A percentile compares a stretch with the other conserved stretches of the same genome.
Conservation (phyloP, 225 moss, liverwort and hornwort species). For the Marchantia paleacea region DNA sequence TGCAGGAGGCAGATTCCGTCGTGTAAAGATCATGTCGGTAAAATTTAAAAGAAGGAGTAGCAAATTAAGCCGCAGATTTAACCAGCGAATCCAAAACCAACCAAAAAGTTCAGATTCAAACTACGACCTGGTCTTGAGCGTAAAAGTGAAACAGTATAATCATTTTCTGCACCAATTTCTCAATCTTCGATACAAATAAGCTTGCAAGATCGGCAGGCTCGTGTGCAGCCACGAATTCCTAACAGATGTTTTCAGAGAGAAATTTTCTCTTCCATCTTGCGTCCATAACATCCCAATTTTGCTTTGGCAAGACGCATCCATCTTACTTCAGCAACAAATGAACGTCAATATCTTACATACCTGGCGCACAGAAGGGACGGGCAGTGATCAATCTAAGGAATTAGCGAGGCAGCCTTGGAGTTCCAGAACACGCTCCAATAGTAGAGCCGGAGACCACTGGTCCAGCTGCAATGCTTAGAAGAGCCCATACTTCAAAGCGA, state of each 20-base stretch:
- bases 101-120: background rate
- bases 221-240: background rate
- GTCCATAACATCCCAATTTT: background rate
- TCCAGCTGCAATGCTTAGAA: slow-evolving; percentile 9
- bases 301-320: background rate
- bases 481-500: background rate
- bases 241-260: background rate
- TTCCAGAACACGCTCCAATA: slow-evolving; percentile 11
- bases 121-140: background rate
- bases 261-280: background rate
- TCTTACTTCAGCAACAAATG: background rate
- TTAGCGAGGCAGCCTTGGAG: background rate
- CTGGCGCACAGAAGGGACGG: background rate
- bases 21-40: background rate
- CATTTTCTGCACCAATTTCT: background rate
- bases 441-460: background rate
- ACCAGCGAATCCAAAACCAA: background rate
- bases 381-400: background rate
- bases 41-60: background rate
- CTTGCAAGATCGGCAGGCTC: background rate
- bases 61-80: background rate
- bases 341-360: background rate
- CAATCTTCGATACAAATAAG: background rate
- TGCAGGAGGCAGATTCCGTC: background rate
- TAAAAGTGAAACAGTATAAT: background rate